These are phyloP conservation scores for Podospora conica DNA, from an alignment of 495 filamentous ascomycete genomes.

Conservation along the genomic window DNA sequence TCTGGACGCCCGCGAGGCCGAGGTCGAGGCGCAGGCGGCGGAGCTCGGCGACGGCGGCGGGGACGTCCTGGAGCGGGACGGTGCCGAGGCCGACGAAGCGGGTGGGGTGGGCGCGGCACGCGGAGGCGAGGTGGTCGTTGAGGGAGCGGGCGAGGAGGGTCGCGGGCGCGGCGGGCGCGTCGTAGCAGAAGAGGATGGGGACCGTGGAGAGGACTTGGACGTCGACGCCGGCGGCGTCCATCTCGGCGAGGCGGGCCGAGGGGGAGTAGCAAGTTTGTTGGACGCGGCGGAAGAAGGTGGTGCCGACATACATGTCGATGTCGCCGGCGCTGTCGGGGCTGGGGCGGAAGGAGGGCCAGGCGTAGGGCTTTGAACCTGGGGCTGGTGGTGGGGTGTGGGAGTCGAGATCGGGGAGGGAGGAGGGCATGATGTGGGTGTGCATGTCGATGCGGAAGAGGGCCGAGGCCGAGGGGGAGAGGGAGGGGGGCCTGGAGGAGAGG, in stretches of 20 bases:
- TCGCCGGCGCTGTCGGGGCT: constrained; percentile 2
- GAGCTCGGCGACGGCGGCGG: constrained; percentile 56
- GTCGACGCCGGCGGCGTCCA: constrained; percentile 27
- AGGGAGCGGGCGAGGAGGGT: constrained; percentile 16
- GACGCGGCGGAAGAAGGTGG: constrained; percentile 25
- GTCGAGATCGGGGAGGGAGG: constrained; percentile 17
- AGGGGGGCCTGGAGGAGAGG: not conserved
- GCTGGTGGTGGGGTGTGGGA: constrained; percentile 4
- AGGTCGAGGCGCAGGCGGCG: constrained; percentile 30
- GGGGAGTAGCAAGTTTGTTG: constrained; percentile 21
- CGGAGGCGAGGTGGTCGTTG: constrained; percentile 21
- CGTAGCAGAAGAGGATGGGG: constrained; percentile 28
- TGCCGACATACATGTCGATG: constrained; percentile 28
- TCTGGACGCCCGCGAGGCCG: constrained; percentile 22
- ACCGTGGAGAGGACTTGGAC: constrained; percentile 29
- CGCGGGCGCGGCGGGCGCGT: constrained; percentile 16
- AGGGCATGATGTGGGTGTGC: constrained; percentile 31
- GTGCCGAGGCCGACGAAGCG: constrained; percentile 23
- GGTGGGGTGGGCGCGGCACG: constrained; percentile 1
- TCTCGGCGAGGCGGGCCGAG: constrained; percentile 17
- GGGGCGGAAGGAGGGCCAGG: constrained; percentile 23
- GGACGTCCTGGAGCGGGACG: constrained; percentile 44
- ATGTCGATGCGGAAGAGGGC: constrained; percentile 28
- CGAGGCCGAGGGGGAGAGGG: not conserved
- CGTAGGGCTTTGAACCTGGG: constrained; percentile 7